Evolutionary conservation across 495 filamentous ascomycete species (phyloP), one percentile per base, ranked within the genome.

Genomic region (Penicillium salamii): DNA sequence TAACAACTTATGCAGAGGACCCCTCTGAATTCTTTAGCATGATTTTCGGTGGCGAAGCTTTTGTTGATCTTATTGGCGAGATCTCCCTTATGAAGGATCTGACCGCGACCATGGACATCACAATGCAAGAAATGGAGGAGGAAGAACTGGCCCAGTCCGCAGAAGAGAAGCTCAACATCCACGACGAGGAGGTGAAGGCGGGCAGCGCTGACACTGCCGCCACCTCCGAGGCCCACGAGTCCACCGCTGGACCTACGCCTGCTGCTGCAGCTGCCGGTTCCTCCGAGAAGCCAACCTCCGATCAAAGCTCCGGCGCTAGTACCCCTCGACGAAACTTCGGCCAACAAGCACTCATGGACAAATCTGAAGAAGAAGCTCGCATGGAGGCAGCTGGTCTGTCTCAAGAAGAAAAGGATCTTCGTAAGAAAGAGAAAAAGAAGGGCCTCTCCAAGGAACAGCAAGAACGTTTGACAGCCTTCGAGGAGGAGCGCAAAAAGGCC

Each of bases 1-100:
- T 50, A 20, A 50, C 26, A 19, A 11, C 17, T 26, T 26, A 50
- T n/a, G n/a, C 55, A 86, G 86, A 89, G 76, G 93, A 99, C 58
- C 95, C 93, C 0, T 81, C 90, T 35, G 95, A 99, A 72, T 99
- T 99, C 82, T 97, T 99, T 69, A 85, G 89, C 55, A 95, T 90
- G 79, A 97, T 99, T 50, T 99, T 99, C 59, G 93, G 93, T 53
- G 93, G 93, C 29, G 92, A 96, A 49, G 93, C 95, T 4, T 99
- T 99, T 61, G 78, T 85, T 19, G 92, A 93, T 67, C 82, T 90
- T 62, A 95, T 93, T 58, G 90, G 90, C 45, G 90, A 95, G 71
- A 91, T 95, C 52, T 90, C 86, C 38, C 78, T 95, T 42, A 92
- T 95, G 86, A 93, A 91, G 68, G 90, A 93, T 56, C 74, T 95